Evolutionary conservation across 352 stramenopile genomes (phyloP), one percentile per base, ranked within the genome.

Genomic region (Detonula confervacea): DNA sequence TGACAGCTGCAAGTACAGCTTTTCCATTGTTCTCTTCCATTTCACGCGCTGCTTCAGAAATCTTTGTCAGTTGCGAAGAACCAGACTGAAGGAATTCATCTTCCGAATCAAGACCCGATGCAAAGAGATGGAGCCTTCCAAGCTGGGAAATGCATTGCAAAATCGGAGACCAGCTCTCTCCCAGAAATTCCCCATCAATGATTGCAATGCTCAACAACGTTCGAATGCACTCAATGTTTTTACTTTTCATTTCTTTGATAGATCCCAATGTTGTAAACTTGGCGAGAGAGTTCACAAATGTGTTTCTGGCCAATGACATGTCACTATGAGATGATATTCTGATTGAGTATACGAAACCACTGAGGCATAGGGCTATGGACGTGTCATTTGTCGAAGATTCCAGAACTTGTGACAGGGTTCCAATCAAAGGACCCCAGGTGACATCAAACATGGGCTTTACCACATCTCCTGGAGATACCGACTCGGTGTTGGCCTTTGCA

Each of bases 371-470:
- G 57, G 96, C 88, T 55, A 99, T 97, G 44, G 94, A 96, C 6
- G 95, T 92, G 16, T 95, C 89, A 25, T 98, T 95, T 16, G 98
- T 95, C 1, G 92, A 96, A 59, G 90, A 96, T 87, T 99, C 96
- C 25, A 99, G 95, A 27, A 98, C 97, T 77, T 99, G 96, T 1
- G 96, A 98, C 61, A 98, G 97, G 46, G 95, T 96, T 46, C 96
- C 97, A 52, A 99, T 91, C 27, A 99, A 86, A 44, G 97, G 96
- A 27, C 97, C 97, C 97, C 97, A 99, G 0, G 98, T 95, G 0
- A 98, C 98, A 87, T 99, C 96, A 79, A 99, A 99, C 97, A 99
- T 99, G 3, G 97, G 96, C 25, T 90, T 94, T 1, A 96, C 90
- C 49, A 91, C 86, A 72, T 92, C 87, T 29, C 76, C 68, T 39